Conservation (phyloP, 768 basidiomycete genomes). For the Floccularia luteovirens region DNA sequence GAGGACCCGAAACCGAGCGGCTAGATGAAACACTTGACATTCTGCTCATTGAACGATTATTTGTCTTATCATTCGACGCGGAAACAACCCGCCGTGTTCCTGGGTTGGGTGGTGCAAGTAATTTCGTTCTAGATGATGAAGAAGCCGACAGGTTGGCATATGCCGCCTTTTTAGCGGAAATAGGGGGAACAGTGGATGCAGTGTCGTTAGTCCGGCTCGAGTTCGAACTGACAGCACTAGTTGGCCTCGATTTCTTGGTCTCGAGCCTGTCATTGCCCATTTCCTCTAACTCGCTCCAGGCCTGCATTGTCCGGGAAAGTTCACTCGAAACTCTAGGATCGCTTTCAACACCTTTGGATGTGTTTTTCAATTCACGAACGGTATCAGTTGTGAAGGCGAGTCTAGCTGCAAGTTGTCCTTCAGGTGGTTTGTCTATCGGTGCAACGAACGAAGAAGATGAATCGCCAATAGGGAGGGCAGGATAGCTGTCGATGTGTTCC, state of each 20-base stretch:
- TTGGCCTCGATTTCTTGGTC: conserved; percentile 56
- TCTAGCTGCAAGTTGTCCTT: conserved; percentile 60
- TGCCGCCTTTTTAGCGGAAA: conserved; percentile 18
- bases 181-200: conserved; percentile 22
- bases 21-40: conserved; percentile 44
- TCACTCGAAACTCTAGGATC: conserved; percentile 60
- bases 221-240: conserved; percentile 56
- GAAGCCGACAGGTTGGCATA: conserved; percentile 23
- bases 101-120: conserved; percentile 38
- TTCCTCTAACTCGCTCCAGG: conserved; percentile 74
- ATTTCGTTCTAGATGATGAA: conserved; percentile 30
- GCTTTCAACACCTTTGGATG: conserved; percentile 33
- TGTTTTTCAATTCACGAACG: conserved; percentile 38
- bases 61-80: conserved; percentile 31
- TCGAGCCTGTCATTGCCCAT: conserved; percentile 67
- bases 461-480: conserved; percentile 44
- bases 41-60: conserved; percentile 49
- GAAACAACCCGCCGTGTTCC: conserved; percentile 43
- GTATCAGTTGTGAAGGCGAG: conserved; percentile 52
- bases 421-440: conserved; percentile 37
- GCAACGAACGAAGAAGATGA: conserved; percentile 43
- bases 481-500: conserved; percentile 83
- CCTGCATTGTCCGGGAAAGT: conserved; percentile 61
- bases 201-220: conserved; percentile 45
- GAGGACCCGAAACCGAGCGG: conserved; percentile 69